phyloP scores from a whole-genome alignment of 148 eudicot genomes.

The Dysphania ambrosioides region DNA sequence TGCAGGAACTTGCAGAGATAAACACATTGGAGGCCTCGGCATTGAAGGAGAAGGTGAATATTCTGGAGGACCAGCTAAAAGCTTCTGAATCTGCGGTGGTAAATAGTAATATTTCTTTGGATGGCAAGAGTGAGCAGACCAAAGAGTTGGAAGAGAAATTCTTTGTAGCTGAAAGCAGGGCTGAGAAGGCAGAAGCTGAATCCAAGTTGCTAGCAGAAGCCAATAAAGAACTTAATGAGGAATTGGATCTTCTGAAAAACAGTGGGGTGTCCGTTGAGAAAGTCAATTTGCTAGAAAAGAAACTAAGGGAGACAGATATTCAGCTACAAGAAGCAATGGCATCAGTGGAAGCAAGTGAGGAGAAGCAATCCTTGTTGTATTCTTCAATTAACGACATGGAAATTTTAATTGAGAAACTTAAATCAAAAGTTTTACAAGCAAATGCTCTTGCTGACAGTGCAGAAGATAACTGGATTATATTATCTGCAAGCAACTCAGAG shows the following conservation, averaged over 20 bases:
- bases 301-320: slow-evolving; percentile 51
- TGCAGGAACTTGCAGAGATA: slow-evolving; percentile 35
- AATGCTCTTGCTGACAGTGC: slow-evolving; percentile 61
- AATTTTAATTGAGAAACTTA: slow-evolving; percentile 60
- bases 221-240: slow-evolving; percentile 46
- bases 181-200: slow-evolving; percentile 48
- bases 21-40: slow-evolving; percentile 37
- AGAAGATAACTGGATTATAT: slow-evolving; percentile 62
- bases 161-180: slow-evolving; percentile 40
- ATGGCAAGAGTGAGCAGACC: slow-evolving; percentile 22
- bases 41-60: slow-evolving; percentile 43
- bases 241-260: slow-evolving; percentile 33
- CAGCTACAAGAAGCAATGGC: slow-evolving; percentile 66
- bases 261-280: slow-evolving; percentile 33
- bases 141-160: slow-evolving; percentile 38
- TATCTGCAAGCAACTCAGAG: slow-evolving; percentile 60
- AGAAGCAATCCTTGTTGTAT: slow-evolving; percentile 56
- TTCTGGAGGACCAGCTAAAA: slow-evolving; percentile 37
- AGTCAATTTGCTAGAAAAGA: slow-evolving; percentile 51
- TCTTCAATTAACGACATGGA: slow-evolving; percentile 75
- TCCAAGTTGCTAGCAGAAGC: slow-evolving; percentile 43
- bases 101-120: slow-evolving; percentile 26
- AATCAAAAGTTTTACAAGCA: slow-evolving; percentile 57
- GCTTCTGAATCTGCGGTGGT: slow-evolving; percentile 30
- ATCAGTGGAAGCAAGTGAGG: slow-evolving; percentile 73